Base-by-base conservation (phyloP, 305 asterid genomes). In the Rubia balearica region DNA sequence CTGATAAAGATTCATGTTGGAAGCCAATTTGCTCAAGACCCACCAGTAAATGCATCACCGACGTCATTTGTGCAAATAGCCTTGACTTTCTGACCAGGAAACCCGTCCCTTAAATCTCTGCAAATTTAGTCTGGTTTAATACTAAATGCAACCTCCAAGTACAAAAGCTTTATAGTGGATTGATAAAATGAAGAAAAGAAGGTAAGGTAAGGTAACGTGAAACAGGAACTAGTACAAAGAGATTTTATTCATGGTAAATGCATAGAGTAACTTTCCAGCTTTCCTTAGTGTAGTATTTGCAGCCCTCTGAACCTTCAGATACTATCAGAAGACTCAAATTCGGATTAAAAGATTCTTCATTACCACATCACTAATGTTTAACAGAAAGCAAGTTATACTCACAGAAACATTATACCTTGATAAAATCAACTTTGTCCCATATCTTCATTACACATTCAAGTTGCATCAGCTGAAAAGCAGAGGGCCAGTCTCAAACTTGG, bases 261-360 rank as follows among this genome's bases (percentile, higher is more conserved):
- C 45, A 69, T 60, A 8, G 6, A 27, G 14, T 24, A 61, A 30
- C 30, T 62, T 60, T 74, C 10, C 55, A 61, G 17, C 79, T 14
- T 78, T 87, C 98, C 96, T 86, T 88, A 56, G 96, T 89, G 86
- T 89, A 92, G 77, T 92, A 92, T 80, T 95, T 83, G 85, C 98
- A 92, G 68, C 97, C 98, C 16, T 76, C 73, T 43, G 88, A 83
- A 59, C 98, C 98, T 82, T 90, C 97, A 68, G 89, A 88, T 61
- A 92, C 92, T 60, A 92, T 84, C 75, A 92, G 77, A 68, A 92
- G 93, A 53, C 78, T 78, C 67, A 92, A 83, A 63, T 85, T 87
- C 8, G 95, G 84, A 83, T 88, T 97, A 70, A 86, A 92, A 92
- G 96, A 78, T 85, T 92, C 73, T 82, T 81, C 74, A 90, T 63